Evolutionary conservation across 768 basidiomycete species (phyloP).

Genomic region (Boletus pseudopeckii): DNA sequence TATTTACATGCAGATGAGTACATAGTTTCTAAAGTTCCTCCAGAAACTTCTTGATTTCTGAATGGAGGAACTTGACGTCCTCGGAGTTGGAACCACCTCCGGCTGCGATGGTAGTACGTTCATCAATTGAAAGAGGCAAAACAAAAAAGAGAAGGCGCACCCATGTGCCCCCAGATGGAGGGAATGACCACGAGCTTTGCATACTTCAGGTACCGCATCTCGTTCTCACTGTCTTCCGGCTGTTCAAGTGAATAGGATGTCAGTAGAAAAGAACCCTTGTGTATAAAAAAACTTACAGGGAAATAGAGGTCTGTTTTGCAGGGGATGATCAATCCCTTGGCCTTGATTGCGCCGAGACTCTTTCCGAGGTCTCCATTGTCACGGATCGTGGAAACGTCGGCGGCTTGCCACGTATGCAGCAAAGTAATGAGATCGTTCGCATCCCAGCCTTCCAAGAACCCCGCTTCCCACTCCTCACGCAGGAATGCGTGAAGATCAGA

Average conservation of each 20-base stretch:
- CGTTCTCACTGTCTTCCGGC: slow-evolving; percentile 53
- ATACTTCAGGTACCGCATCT: slow-evolving; percentile 40
- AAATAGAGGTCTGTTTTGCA: slow-evolving; percentile 60
- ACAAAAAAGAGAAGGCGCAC: slow-evolving; percentile 24
- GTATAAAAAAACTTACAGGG: slow-evolving; percentile 33
- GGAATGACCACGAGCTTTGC: slow-evolving; percentile 48
- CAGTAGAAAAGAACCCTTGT: neutral
- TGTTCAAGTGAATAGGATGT: slow-evolving; percentile 13
- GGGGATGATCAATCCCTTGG: slow-evolving; percentile 55
- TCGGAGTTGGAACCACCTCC: slow-evolving; percentile 41
- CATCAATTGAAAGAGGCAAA: neutral
- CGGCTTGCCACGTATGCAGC: slow-evolving; percentile 47
- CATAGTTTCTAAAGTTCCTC: slow-evolving; percentile 26
- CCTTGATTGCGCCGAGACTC: slow-evolving; percentile 42
- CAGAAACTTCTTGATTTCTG: slow-evolving; percentile 44
- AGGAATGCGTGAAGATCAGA: slow-evolving; percentile 47
- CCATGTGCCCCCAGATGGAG: slow-evolving; percentile 57
- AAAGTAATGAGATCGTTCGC: slow-evolving; percentile 53
- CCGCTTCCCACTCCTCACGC: slow-evolving; percentile 49
- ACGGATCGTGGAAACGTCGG: slow-evolving; percentile 44
- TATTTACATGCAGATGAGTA: neutral
- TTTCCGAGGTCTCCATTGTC: slow-evolving; percentile 41
- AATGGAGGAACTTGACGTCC: slow-evolving; percentile 43
- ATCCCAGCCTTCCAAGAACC: slow-evolving; percentile 45
- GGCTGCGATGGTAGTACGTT: slow-evolving; percentile 28